Evolutionary conservation across 371 early-diverging fungal species (phyloP), one percentile per base, ranked within the genome.

Genomic region (Mucor circinelloides): DNA sequence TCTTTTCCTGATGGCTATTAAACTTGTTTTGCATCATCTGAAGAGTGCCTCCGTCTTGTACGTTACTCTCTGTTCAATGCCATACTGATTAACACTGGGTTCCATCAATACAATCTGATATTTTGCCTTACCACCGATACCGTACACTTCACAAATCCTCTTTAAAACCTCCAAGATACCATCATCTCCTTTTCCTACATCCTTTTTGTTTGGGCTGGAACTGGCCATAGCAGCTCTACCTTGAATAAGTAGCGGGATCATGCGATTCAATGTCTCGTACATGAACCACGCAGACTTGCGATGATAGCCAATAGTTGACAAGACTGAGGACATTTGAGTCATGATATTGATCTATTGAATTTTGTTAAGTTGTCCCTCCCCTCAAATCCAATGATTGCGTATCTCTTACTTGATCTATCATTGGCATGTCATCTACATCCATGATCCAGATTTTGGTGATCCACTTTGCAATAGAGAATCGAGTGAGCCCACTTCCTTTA

Each of bases 211-310:
- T 27, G 73, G 31, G 57, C 60, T 42, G 52, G 79, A 31, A 67
- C 69, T 65, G 56, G 75, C 58, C 59, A 65, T 52, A 3, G 63
- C 69, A 1, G 69, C 80, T 52, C 85, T 77, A 3, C 85, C 77
- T 66, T 87, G 86, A 27, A 86, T 85, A 56, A 90, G 61, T 4
- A 90, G 69, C 0, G 89, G 88, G 13, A 86, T 61, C 69, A 91
- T 88, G 27, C 88, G 77, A n/a, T 87, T 84, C 21, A 85, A 82
- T 17, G 87, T 88, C 69, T 90, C 88, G 8, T 92, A 81, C 78
- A 94, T 83, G 59, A 87, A 87, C 74, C 94, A 91, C 2, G 93
- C 91, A 28, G 94, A 90, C 72, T 94, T 94, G 13, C 93, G 77
- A 46, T 84, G 79, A 61, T 87, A 87, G 23, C 90, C 92, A 60